Evolutionary conservation across 768 basidiomycete species (phyloP).

Genomic region (Amanita jacksonii): DNA sequence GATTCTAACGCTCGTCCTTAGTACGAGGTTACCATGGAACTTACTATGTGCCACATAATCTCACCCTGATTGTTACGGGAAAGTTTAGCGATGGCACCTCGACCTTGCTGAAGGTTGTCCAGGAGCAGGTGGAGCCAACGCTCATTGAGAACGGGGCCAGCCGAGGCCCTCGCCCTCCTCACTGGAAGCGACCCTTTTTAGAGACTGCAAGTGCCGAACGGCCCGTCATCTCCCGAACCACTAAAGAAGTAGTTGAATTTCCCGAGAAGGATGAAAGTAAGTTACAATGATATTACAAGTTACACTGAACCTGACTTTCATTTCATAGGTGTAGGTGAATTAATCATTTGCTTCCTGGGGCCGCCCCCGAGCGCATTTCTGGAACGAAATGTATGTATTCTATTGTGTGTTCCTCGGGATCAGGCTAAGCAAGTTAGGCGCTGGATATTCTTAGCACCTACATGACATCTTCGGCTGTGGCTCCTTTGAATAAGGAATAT

Average conservation of each 20-base stretch:
- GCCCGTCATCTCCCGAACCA: constrained; percentile 37
- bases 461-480: constrained; percentile 74
- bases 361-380: constrained; percentile 65
- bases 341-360: constrained; percentile 70
- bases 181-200: constrained; percentile 92
- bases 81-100: constrained; percentile 69
- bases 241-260: constrained; percentile 72
- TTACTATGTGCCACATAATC: constrained; percentile 92
- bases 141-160: constrained; percentile 70
- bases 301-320: constrained; percentile 2
- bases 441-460: constrained; percentile 82
- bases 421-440: constrained; percentile 37
- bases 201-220: constrained; percentile 74
- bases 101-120: constrained; percentile 74
- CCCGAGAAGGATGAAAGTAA: constrained; percentile 91
- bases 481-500: constrained; percentile 84
- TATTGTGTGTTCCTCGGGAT: constrained; percentile 3
- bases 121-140: constrained; percentile 73
- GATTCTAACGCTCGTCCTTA: constrained; percentile 20
- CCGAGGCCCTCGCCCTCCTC: constrained; percentile 56
- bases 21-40: constrained; percentile 83
- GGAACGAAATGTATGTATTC: constrained; percentile 47
- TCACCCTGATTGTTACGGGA: constrained; percentile 82
- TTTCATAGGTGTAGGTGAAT: constrained; percentile 60
- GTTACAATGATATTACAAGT: constrained; percentile 11